phyloP scores from a whole-genome alignment of 1,284 basidiomycete species.

The Pholiota adiposa region DNA sequence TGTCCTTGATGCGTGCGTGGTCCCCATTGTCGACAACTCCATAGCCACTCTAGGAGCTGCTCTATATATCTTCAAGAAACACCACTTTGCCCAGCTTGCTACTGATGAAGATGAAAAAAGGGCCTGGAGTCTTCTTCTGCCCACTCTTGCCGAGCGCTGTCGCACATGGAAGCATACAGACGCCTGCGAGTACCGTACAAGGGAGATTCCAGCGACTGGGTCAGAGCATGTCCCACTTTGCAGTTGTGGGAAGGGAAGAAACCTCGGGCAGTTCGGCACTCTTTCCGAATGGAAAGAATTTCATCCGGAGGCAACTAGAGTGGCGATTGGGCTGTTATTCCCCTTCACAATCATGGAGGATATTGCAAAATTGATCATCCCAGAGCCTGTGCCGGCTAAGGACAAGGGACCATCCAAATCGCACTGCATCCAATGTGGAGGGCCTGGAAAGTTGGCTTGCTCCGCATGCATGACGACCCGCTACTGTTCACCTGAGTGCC shows the following conservation, averaged over 20 bases:
- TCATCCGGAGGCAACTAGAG: conserved; percentile 45
- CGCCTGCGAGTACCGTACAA: conserved; percentile 46
- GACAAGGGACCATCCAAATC: neutral
- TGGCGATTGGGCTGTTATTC: conserved; percentile 53
- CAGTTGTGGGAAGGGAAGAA: conserved; percentile 49
- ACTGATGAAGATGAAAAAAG: conserved; percentile 32
- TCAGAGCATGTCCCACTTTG: conserved; percentile 43
- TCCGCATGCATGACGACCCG: conserved; percentile 37
- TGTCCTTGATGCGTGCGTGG: conserved; percentile 46
- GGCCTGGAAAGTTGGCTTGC: conserved; percentile 36
- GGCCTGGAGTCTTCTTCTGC: conserved; percentile 52
- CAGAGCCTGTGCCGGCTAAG: neutral
- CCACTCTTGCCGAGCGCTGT: conserved; percentile 52
- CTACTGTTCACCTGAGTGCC: conserved; percentile 49
- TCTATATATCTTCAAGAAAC: too few relatives aligned
- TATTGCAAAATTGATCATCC: neutral
- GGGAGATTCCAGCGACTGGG: conserved; percentile 36
- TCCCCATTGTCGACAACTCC: conserved; percentile 28
- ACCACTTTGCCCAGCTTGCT: conserved; percentile 18
- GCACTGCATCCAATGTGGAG: conserved; percentile 32
- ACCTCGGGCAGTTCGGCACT: conserved; percentile 34
- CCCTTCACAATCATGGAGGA: conserved; percentile 46
- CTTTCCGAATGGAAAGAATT: conserved; percentile 35
- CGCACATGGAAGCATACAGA: conserved; percentile 51
- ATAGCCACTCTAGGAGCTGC: neutral